phyloP scores from a whole-genome alignment of 768 basidiomycete species.

The Pleurotus salmoneostramineus region DNA sequence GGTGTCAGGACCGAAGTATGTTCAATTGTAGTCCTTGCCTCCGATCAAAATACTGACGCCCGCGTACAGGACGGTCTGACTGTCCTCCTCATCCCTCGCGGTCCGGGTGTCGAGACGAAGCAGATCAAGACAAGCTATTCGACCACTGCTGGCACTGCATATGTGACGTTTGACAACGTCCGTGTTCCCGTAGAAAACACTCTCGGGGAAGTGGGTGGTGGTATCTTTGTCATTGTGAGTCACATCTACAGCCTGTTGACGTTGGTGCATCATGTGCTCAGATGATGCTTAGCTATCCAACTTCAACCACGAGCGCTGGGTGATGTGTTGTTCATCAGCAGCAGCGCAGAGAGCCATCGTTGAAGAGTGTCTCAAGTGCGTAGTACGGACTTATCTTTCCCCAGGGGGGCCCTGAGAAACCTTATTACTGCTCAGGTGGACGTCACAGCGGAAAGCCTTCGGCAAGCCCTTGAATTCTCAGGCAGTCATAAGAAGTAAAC shows the following conservation, averaged over 20 bases:
- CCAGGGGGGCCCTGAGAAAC: background rate
- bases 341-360: conserved; percentile 47
- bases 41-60: conserved; percentile 31
- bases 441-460: conserved; percentile 85
- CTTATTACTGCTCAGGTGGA: conserved; percentile 51
- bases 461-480: conserved; percentile 83
- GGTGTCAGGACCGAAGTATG: conserved; percentile 18
- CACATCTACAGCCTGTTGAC: conserved; percentile 3
- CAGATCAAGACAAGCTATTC: conserved; percentile 74
- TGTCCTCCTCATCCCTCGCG: conserved; percentile 24
- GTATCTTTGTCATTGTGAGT: conserved; percentile 37
- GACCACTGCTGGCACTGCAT: conserved; percentile 80
- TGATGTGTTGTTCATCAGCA: conserved; percentile 57
- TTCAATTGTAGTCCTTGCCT: conserved; percentile 24
- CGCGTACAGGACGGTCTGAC: conserved; percentile 51
- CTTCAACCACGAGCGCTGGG: conserved; percentile 96
- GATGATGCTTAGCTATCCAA: conserved; percentile 67
- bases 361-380: conserved; percentile 81
- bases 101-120: conserved; percentile 67
- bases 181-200: conserved; percentile 86
- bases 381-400: background rate
- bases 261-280: conserved; percentile 46
- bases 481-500: conserved; percentile 83
- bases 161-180: conserved; percentile 80
- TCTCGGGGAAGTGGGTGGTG: conserved; percentile 48